phyloP scores from a whole-genome alignment of 2,329 filamentous ascomycete genomes.

The Stemphylium lycopersici region DNA sequence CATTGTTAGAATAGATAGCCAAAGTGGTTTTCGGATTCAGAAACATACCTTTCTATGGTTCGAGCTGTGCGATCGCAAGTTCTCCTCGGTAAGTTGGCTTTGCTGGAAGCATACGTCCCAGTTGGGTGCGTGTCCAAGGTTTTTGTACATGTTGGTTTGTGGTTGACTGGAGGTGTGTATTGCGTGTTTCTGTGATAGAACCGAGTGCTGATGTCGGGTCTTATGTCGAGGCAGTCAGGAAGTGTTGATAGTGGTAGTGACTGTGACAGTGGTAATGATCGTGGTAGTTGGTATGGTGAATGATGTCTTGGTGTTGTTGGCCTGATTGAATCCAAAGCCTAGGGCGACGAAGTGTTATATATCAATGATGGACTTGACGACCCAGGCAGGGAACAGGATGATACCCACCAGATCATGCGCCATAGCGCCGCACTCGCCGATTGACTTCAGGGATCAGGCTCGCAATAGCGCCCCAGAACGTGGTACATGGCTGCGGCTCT shows the following conservation, averaged over 20 bases:
- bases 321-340: slow-evolving; percentile 3
- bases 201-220: neutral
- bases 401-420: slow-evolving; percentile 21
- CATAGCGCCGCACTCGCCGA: slow-evolving; percentile 27
- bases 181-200: neutral
- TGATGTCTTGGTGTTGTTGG: slow-evolving; percentile 1
- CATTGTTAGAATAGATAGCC: slow-evolving; percentile 8
- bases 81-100: slow-evolving; percentile 38
- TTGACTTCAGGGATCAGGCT: slow-evolving; percentile 23
- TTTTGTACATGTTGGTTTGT: slow-evolving; percentile 16
- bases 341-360: slow-evolving; percentile 19
- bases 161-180: neutral
- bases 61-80: slow-evolving; percentile 39
- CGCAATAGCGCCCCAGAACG: slow-evolving; percentile 28
- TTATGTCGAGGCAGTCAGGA: neutral
- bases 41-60: slow-evolving; percentile 30
- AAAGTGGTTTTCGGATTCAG: neutral
- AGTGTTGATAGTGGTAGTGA: neutral
- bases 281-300: neutral
- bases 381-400: slow-evolving; percentile 18
- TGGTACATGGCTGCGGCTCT: slow-evolving; percentile 28
- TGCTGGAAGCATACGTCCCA: slow-evolving; percentile 16
- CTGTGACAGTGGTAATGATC: neutral
- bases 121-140: slow-evolving; percentile 15
- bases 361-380: slow-evolving; percentile 4